phyloP scores from a whole-genome alignment of 2,329 filamentous ascomycete genomes.

The Dichotomopilus funicola region DNA sequence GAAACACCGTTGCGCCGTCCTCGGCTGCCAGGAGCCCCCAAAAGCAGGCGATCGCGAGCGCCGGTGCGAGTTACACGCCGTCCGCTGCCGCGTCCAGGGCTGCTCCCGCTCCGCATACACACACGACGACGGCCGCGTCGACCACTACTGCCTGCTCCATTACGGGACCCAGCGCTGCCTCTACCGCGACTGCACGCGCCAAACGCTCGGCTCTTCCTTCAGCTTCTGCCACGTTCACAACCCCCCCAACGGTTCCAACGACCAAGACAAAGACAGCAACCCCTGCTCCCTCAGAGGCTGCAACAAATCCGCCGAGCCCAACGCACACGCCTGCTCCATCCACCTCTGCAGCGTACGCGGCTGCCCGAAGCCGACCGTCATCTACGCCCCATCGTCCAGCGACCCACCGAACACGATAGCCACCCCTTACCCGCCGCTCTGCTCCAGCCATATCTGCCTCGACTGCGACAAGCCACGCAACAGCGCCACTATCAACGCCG shows the following conservation, averaged over 20 bases:
- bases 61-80: constrained; percentile 15
- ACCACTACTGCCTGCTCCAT: constrained; percentile 16
- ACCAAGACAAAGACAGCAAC: too few species aligned
- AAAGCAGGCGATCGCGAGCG: constrained; percentile 12
- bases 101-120: constrained; percentile 14
- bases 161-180: constrained; percentile 15
- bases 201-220: not conserved
- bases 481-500: not conserved
- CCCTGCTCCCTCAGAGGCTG: too few species aligned
- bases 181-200: constrained; percentile 9
- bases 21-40: constrained; percentile 8
- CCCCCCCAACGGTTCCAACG: not conserved
- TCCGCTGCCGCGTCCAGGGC: constrained; percentile 7
- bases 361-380: constrained; percentile 7
- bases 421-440: not conserved
- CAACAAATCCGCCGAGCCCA: too few species aligned
- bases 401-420: not conserved
- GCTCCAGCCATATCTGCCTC: too few species aligned
- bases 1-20: constrained; percentile 16
- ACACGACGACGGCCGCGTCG: constrained; percentile 11
- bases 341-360: constrained; percentile 17
- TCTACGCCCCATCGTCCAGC: too few species aligned
- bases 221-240: not conserved
- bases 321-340: constrained; percentile 12
- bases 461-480: too few species aligned